Conservation (phyloP, 2,329 filamentous ascomycete genomes). For the Sarocladium brachiariae region DNA sequence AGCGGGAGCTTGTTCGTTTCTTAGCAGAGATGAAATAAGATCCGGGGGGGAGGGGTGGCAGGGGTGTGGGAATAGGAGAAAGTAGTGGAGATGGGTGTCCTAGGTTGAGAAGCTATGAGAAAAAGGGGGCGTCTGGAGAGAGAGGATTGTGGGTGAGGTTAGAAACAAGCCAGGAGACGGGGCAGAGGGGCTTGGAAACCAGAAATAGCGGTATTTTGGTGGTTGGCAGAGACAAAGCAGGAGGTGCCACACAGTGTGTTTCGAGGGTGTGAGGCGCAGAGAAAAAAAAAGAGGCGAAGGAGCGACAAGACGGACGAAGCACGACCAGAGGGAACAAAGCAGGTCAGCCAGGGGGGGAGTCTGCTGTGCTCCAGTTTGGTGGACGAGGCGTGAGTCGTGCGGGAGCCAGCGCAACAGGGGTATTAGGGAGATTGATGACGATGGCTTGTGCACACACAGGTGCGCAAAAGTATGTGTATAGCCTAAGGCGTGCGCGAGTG, state of each 20-base stretch:
- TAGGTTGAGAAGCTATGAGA: not conserved
- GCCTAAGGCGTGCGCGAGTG: not conserved
- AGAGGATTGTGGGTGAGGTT: not conserved
- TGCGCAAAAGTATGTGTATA: too few species aligned
- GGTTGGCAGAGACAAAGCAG: not conserved
- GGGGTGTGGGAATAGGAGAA: not conserved
- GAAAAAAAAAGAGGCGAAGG: not conserved
- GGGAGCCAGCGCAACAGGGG: slow-evolving; percentile 9
- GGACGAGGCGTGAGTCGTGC: not conserved
- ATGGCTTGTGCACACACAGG: slow-evolving; percentile 2
- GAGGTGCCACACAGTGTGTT: not conserved
- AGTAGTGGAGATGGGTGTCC: not conserved
- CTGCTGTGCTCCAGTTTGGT: not conserved
- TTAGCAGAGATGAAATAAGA: slow-evolving; percentile 10
- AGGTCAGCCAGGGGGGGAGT: too few species aligned
- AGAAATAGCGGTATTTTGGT: not conserved
- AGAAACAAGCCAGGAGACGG: not conserved
- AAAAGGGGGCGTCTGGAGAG: not conserved
- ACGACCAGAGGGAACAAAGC: not conserved
- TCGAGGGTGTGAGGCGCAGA: slow-evolving; percentile 5
- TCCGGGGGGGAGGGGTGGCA: slow-evolving; percentile 3
- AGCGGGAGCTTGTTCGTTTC: slow-evolving; percentile 9
- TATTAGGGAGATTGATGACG: slow-evolving; percentile 10
- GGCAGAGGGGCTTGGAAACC: not conserved
- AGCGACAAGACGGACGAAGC: not conserved